These are phyloP conservation scores for Marchantia polymorpha DNA, from an alignment of 225 moss, liverwort and hornwort species.

Conservation along the genomic window DNA sequence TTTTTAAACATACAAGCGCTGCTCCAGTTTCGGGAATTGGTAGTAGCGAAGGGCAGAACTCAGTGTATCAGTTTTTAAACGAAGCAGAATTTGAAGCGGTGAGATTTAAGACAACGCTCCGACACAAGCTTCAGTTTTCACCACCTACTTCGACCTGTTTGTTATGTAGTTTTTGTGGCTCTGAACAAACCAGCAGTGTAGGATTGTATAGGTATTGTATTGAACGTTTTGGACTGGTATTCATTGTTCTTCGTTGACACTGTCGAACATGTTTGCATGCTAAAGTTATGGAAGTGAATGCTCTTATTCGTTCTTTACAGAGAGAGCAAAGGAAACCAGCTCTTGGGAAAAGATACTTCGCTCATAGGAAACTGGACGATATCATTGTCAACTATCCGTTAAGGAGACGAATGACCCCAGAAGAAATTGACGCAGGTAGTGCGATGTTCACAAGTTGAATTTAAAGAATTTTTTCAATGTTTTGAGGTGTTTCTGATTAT, in stretches of 20 bases:
- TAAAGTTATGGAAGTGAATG: not conserved
- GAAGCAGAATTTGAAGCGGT: constrained; percentile 76
- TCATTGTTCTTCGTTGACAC: too few species aligned
- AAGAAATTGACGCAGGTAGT: constrained; percentile 59
- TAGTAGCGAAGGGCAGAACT: constrained; percentile 41
- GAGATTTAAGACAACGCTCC: constrained; percentile 25
- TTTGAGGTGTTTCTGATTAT: not conserved
- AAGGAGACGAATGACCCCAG: constrained; percentile 43
- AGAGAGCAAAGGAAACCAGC: constrained; percentile 65
- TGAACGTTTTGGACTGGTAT: not conserved
- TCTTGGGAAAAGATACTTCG: constrained; percentile 60
- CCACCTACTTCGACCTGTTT: too few species aligned
- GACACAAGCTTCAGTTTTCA: too few species aligned
- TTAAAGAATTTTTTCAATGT: not conserved
- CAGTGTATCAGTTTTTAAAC: constrained; percentile 61
- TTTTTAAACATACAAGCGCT: constrained; percentile 63
- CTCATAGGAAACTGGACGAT: constrained; percentile 55
- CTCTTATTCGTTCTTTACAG: constrained; percentile 32
- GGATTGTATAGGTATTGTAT: too few species aligned
- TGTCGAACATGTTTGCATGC: not conserved
- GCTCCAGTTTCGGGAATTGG: constrained; percentile 58
- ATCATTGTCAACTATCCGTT: constrained; percentile 64
- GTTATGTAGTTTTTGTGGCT: too few species aligned
- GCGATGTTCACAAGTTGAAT: not conserved
- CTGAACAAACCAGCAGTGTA: too few species aligned